phyloP scores from a whole-genome alignment of 768 basidiomycete genomes.

The Suillus hirtellus region DNA sequence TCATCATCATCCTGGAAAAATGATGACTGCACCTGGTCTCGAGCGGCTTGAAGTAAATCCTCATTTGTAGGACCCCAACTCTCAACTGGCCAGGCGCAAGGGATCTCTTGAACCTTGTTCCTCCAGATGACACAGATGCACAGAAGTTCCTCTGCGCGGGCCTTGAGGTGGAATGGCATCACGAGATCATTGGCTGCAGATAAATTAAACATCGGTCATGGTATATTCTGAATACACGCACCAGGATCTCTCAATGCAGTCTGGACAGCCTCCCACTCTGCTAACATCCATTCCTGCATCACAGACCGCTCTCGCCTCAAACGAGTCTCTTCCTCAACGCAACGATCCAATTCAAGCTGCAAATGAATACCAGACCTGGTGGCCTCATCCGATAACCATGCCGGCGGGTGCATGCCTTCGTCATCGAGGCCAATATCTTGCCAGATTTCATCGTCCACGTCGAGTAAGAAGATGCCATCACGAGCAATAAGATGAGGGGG shows the following conservation, averaged over 20 bases:
- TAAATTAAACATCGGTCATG: neutral
- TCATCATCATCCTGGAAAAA: neutral
- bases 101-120: too few relatives aligned
- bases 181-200: too few relatives aligned
- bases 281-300: neutral
- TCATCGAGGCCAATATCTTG: neutral
- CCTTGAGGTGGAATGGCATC: too few relatives aligned
- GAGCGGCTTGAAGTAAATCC: too few relatives aligned
- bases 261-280: neutral
- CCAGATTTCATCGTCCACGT: neutral
- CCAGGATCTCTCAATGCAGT: neutral
- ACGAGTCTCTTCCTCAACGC: neutral
- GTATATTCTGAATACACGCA: slow-evolving; percentile 11
- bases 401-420: neutral
- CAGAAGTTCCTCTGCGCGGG: too few relatives aligned
- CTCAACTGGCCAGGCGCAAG: too few relatives aligned
- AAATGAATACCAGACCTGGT: neutral
- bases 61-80: too few relatives aligned
- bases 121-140: too few relatives aligned
- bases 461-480: neutral
- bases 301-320: neutral
- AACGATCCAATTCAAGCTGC: neutral
- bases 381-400: neutral
- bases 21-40: too few relatives aligned
- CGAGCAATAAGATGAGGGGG: slow-evolving; percentile 23